phyloP scores from a whole-genome alignment of 176 grass and related monocot genomes.

The Rhynchospora breviuscula region DNA sequence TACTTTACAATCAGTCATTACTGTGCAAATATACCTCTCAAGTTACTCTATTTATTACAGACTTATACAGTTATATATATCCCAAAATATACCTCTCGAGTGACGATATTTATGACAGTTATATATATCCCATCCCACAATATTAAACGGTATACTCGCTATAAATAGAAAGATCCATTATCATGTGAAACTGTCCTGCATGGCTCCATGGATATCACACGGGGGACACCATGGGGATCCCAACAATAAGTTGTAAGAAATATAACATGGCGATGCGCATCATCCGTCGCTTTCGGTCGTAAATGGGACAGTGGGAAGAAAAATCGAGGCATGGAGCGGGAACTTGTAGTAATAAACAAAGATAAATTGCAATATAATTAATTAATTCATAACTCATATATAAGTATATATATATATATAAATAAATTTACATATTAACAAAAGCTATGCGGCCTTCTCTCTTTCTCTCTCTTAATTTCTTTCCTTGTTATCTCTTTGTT shows the following conservation, averaged over 20 bases:
- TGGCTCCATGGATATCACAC: neutral
- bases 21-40: too few species aligned
- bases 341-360: conserved; percentile 7
- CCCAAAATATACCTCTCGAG: too few species aligned
- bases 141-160: too few species aligned
- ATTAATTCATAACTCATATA: neutral
- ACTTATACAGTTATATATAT: neutral
- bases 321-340: conserved; percentile 22
- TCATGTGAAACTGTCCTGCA: neutral
- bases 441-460: neutral
- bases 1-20: too few species aligned
- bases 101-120: neutral
- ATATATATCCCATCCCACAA: neutral
- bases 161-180: too few species aligned
- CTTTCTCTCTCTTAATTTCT: conserved; percentile 9
- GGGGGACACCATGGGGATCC: neutral
- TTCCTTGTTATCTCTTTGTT: conserved; percentile 1
- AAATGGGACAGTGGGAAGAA: conserved; percentile 18
- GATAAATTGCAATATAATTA: neutral
- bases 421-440: neutral
- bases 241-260: neutral
- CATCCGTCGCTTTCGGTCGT: conserved; percentile 29
- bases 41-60: neutral
- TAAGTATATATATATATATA: neutral
- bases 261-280: neutral